These are phyloP conservation scores for Phialophora verrucosa DNA, from an alignment of 2,329 filamentous ascomycete species.

Conservation along the genomic window DNA sequence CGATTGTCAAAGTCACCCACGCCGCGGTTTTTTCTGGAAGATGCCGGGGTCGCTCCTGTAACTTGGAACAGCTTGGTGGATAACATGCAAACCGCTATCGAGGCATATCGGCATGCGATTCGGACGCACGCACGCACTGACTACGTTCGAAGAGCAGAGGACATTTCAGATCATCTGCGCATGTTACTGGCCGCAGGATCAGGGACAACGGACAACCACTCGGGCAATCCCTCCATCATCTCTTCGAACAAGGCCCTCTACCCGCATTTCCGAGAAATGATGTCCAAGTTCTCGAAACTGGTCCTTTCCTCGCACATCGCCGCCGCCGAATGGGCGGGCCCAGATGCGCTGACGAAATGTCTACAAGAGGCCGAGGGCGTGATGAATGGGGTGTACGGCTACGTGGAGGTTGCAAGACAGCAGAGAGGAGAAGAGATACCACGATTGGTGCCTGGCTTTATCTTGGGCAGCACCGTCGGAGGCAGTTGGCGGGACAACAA, in stretches of 20 bases:
- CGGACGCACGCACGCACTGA: slow-evolving; percentile 81
- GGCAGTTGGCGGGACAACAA: slow-evolving; percentile 84
- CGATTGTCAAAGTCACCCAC: slow-evolving; percentile 58
- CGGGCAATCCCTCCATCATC: slow-evolving; percentile 98
- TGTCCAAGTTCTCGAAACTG: slow-evolving; percentile 99
- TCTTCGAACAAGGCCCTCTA: slow-evolving; percentile 97
- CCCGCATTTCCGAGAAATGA: slow-evolving; percentile 97
- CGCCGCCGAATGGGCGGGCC: slow-evolving; percentile 91
- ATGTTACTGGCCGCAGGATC: slow-evolving; percentile 93
- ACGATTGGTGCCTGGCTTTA: slow-evolving; percentile 90
- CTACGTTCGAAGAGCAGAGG: slow-evolving; percentile 92
- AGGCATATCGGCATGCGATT: slow-evolving; percentile 89
- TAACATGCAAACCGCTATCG: slow-evolving; percentile 90
- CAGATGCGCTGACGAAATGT: slow-evolving; percentile 93
- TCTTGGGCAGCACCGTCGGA: slow-evolving; percentile 80
- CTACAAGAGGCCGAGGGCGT: slow-evolving; percentile 97
- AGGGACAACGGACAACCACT: slow-evolving; percentile 97
- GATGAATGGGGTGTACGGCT: slow-evolving; percentile 89
- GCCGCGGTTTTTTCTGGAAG: slow-evolving; percentile 87
- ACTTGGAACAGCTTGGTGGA: slow-evolving; percentile 90
- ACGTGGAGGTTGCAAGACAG: slow-evolving; percentile 91
- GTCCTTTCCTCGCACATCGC: slow-evolving; percentile 98
- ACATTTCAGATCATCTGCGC: slow-evolving; percentile 95
- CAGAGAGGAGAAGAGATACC: slow-evolving; percentile 93
- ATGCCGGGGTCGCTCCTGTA: slow-evolving; percentile 76